These are phyloP conservation scores for Aspergillus persii DNA, from an alignment of 2,329 filamentous ascomycete species.

Conservation along the genomic window DNA sequence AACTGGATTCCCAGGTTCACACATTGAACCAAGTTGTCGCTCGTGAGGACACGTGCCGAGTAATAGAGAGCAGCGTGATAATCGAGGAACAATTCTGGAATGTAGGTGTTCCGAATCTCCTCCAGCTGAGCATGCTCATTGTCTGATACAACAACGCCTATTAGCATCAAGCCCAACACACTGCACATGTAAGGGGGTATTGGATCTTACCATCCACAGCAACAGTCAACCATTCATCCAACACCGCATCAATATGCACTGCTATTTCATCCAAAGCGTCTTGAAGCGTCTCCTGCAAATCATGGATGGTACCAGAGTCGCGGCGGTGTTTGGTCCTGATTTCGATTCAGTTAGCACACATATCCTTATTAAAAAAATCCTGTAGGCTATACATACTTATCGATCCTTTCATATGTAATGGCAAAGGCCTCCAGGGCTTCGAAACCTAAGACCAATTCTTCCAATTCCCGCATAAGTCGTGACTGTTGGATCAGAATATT, in stretches of 20 bases:
- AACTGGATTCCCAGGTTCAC: constrained; percentile 86
- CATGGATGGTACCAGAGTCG: constrained; percentile 40
- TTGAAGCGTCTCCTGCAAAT: constrained; percentile 57
- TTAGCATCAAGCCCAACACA: not conserved
- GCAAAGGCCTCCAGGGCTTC: constrained; percentile 68
- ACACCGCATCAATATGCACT: constrained; percentile 60
- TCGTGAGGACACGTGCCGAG: constrained; percentile 69
- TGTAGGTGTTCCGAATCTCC: constrained; percentile 70
- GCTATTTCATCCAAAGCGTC: constrained; percentile 54
- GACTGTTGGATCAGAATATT: constrained; percentile 46
- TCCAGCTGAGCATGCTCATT: constrained; percentile 60
- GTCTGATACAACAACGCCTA: constrained; percentile 34
- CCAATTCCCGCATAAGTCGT: constrained; percentile 65
- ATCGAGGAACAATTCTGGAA: constrained; percentile 81
- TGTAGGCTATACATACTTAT: constrained; percentile 34
- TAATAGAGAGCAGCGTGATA: constrained; percentile 80
- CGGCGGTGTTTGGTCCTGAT: constrained; percentile 31
- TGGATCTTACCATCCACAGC: constrained; percentile 54
- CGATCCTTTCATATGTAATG: constrained; percentile 49
- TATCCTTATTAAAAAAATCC: constrained; percentile 2
- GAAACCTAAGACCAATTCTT: constrained; percentile 63
- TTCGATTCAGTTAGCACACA: constrained; percentile 8
- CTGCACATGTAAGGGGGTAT: not conserved
- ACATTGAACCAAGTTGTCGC: constrained; percentile 74
- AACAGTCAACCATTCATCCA: constrained; percentile 61